Evolutionary conservation across 306 rosid genomes (phyloP).

Genomic region (Cucumis melo): DNA sequence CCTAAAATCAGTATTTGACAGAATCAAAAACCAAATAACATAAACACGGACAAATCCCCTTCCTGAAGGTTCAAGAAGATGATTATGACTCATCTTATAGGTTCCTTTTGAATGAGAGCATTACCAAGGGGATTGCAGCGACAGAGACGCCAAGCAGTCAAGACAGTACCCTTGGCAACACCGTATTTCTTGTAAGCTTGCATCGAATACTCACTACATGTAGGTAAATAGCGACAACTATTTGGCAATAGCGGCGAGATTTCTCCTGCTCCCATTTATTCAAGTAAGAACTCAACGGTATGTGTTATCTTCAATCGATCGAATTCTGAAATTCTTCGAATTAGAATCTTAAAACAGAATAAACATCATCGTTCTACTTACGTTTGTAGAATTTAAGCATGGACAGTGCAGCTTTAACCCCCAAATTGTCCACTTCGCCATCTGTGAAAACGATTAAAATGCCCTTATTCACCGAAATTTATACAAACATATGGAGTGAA

Average conservation of each 20-base stretch:
- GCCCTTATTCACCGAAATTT: background rate
- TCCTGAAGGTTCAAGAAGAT: background rate
- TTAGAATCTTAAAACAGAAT: background rate
- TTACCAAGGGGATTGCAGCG: slow-evolving; percentile 95
- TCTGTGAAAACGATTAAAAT: slow-evolving; percentile 11
- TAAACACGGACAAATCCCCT: background rate
- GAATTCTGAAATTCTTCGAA: background rate
- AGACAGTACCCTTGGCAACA: slow-evolving; percentile 47
- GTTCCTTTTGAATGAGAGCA: background rate
- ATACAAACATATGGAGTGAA: background rate
- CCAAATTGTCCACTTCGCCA: slow-evolving; percentile 32
- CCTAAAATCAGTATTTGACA: background rate
- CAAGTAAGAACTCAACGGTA: background rate
- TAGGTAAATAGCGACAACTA: slow-evolving; percentile 75
- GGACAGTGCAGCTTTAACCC: slow-evolving; percentile 55
- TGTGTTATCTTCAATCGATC: background rate
- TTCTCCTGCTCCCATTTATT: slow-evolving; percentile 40
- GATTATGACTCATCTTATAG: background rate
- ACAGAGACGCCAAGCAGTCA: slow-evolving; percentile 78
- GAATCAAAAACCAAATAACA: background rate
- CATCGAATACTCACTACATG: slow-evolving; percentile 93
- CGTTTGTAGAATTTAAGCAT: slow-evolving; percentile 70
- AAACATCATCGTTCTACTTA: slow-evolving; percentile 2
- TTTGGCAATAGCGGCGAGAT: slow-evolving; percentile 75
- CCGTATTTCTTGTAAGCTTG: slow-evolving; percentile 91